Evolutionary conservation across 768 basidiomycete genomes (phyloP).

Genomic region (Xanthoconium stramineum): DNA sequence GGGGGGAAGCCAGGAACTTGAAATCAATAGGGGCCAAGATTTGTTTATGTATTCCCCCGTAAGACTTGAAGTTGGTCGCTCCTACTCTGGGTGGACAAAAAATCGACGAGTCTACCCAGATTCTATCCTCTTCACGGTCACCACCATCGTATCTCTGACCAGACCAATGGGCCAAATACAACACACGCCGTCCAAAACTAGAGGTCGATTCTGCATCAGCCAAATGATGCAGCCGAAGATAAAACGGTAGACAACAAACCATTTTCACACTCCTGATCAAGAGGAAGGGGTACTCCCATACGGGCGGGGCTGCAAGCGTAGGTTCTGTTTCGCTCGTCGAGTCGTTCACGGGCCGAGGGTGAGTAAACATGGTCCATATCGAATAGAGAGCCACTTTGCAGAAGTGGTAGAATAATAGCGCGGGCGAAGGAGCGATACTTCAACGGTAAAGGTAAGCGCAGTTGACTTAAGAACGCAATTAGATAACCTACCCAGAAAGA

Average conservation of each 20-base stretch:
- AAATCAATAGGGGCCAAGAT: too few species aligned
- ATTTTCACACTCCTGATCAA: constrained; percentile 60
- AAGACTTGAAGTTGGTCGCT: too few species aligned
- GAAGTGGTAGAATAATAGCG: constrained; percentile 85
- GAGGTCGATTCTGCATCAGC: background rate
- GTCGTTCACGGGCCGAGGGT: constrained; percentile 34
- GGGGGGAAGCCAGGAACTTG: too few species aligned
- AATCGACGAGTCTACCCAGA: background rate
- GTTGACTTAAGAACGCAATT: background rate
- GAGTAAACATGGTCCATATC: constrained; percentile 85
- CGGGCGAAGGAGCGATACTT: constrained; percentile 79
- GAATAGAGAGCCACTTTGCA: constrained; percentile 95
- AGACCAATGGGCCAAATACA: constrained; percentile 86
- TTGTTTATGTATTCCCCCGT: too few species aligned
- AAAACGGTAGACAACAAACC: constrained; percentile 45
- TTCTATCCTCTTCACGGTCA: constrained; percentile 2
- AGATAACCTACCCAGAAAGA: constrained; percentile 71
- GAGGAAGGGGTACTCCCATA: constrained; percentile 69
- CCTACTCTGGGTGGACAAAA: too few species aligned
- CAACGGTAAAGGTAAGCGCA: background rate
- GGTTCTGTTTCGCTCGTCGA: constrained; percentile 33
- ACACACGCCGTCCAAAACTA: constrained; percentile 89
- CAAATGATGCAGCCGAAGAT: background rate
- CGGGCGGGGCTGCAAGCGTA: constrained; percentile 38
- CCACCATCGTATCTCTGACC: constrained; percentile 85